Percentiles rank a stretch among this genome's conserved stretches.
These are phyloP conservation scores for Exophiala mesophila DNA, from an alignment of 2,329 filamentous ascomycete species.

Conservation along the genomic window DNA sequence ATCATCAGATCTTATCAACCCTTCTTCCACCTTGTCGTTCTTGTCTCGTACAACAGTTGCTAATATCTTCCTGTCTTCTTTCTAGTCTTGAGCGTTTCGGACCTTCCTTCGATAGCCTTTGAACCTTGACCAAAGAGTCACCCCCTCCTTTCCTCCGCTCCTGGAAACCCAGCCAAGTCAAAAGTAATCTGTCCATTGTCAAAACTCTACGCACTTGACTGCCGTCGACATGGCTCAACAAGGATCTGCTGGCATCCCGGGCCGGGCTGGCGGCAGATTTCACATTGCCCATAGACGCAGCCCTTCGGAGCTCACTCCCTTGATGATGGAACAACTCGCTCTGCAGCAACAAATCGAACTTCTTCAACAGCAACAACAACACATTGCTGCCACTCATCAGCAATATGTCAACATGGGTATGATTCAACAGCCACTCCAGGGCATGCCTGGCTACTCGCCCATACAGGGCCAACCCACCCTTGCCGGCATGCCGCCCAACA, in stretches of 20 bases:
- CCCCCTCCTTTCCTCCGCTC: too few relatives aligned
- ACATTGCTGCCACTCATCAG: constrained; percentile 92
- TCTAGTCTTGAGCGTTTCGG: constrained; percentile 12
- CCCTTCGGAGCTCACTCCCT: constrained; percentile 91
- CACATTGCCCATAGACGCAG: constrained; percentile 97
- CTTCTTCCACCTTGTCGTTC: too few relatives aligned
- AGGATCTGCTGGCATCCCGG: constrained; percentile 52
- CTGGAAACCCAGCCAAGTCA: too few relatives aligned
- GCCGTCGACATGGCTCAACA: constrained; percentile 63
- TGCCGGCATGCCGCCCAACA: constrained; percentile 69
- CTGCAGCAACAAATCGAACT: constrained; percentile 98
- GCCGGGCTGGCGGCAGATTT: constrained; percentile 79
- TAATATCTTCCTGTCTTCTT: too few relatives aligned
- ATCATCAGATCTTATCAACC: too few relatives aligned
- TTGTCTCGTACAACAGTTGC: too few relatives aligned
- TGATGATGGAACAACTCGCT: constrained; percentile 98
- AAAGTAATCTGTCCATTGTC: too few relatives aligned
- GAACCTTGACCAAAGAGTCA: not conserved
- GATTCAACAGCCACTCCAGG: constrained; percentile 75
- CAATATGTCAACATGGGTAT: constrained; percentile 98
- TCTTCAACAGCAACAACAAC: constrained; percentile 95
- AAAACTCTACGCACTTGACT: too few relatives aligned
- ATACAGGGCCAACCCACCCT: constrained; percentile 66
- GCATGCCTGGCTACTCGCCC: constrained; percentile 67
- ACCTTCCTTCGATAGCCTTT: not conserved